Base-by-base conservation (phyloP, 2,329 filamentous ascomycete species). In the Colletotrichum endophyticum region DNA sequence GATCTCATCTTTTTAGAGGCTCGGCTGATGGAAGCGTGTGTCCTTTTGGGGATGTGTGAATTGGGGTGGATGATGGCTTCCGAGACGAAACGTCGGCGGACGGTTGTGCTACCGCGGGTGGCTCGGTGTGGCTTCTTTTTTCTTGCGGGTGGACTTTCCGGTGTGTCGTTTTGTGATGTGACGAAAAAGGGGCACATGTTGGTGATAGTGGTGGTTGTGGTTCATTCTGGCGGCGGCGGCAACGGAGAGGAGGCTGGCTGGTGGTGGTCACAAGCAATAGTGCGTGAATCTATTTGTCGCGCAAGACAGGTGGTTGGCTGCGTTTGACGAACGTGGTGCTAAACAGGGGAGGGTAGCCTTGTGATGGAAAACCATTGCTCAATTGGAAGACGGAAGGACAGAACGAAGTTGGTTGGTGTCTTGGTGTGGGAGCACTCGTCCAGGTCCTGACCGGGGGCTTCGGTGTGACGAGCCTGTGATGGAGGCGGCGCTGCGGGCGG, bases 391-490 rank as follows among this genome's bases (percentile, higher is more conserved):
- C n/a, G n/a, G 25, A 27, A 39, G 36, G 36, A 39, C 8, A 39
- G 36, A 64, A 27, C 8, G 28, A 49, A 30, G 9, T 64, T 39
- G 44, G 44, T 49, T 49, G 44, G 16, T 73, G 71, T 63, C 64
- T 66, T 66, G 72, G 72, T 67, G 61, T 72, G 72, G 61, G 53
- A 66, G 30, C 53, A 72, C 62, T 34, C 25, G 32, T 32, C 34
- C 44, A 53, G 30, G 69, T 34, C 57, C 56, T 39, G 61, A 39
- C 69, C 61, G 56, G 28, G n/a, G 68, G 30, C 22, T 25, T 73
- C 73, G 64, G 70, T 76, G 73, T 76, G 73, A 76, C 70, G 70
- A 69, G 44, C 28, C 22, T 59, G 64, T 69, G 70, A 76, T 64
- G 15, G 73, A 75, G 73, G 62, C 27, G 53, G 59, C 30, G 28